phyloP scores from a whole-genome alignment of 2,329 filamentous ascomycete species.

The Claviceps africana region DNA sequence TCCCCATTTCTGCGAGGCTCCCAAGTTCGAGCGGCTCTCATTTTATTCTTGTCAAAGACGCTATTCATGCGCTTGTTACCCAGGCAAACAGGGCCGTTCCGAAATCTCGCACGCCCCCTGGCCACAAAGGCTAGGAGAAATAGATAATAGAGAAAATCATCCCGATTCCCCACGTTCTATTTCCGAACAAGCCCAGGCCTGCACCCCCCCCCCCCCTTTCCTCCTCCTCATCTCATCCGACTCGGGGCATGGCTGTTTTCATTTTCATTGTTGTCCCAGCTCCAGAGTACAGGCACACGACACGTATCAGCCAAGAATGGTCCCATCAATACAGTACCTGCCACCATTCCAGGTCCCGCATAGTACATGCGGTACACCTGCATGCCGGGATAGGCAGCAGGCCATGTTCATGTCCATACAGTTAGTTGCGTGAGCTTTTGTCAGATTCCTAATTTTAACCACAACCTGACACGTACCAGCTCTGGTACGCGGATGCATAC shows the following conservation, averaged over 20 bases:
- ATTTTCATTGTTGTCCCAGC: background rate
- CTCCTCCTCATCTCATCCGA: no score
- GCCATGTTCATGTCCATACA: no score
- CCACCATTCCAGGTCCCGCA: background rate
- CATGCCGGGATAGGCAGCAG: background rate
- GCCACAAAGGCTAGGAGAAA: background rate
- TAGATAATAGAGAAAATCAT: background rate
- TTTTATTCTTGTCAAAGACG: background rate
- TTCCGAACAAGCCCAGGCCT: constrained; percentile 2
- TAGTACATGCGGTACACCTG: background rate
- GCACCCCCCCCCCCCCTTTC: background rate
- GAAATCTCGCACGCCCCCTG: constrained; percentile 1
- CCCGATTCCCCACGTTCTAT: constrained; percentile 6
- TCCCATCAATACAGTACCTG: background rate
- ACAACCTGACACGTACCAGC: no score
- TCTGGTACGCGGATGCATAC: no score
- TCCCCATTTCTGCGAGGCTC: background rate
- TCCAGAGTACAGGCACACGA: no score
- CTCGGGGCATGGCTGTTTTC: constrained; percentile 1
- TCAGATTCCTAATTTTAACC: background rate
- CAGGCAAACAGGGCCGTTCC: background rate
- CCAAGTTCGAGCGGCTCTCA: no score
- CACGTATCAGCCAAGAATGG: background rate
- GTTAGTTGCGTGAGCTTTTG: background rate
- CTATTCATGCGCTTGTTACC: background rate